Evolutionary conservation across 2,329 filamentous ascomycete species (phyloP), one percentile per base, ranked within the genome.

Genomic region (Pseudonectria buxi): DNA sequence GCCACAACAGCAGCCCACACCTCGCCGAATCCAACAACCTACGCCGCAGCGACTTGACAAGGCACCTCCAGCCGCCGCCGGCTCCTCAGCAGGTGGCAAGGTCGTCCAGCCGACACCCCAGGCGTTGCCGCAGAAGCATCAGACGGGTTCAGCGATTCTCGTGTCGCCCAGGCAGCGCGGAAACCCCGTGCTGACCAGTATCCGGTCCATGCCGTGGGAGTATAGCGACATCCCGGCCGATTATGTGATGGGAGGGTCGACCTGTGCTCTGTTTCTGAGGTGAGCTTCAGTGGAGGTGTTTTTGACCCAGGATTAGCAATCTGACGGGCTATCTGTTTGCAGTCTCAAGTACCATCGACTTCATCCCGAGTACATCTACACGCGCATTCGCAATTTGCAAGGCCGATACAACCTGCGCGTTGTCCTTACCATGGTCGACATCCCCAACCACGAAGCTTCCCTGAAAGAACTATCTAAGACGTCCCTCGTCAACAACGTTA

Each of bases 321-420:
- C 37, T 45, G 13, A 46, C 24, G 2, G 14, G 7, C 1, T 22
- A 13, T n/a, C 30, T n/a, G n/a, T 12, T 26, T 4, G 15, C 37
- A 72, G 86, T 31, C 74, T 98, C 36, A 98, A 96, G 62, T 98
- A 98, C 62, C 92, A 98, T 62, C 86, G 90, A 18, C 73, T 98
- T 34, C 92, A 98, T 56, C 92, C 92, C 1, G 92, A 98, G 63
- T 98, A 98, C 67, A 87, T 98, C 53, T 96, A 96, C 67, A 88
- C 83, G 15, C 83, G 92, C 38, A 94, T 98, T 49, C 82, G 84
- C 34, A 78, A 81, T 32, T 69, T 98, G 4, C 85, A 85, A 33
- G 86, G 85, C 33, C 86, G 85, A 63, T 96, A 94, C 65, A 83
- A 81, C 47, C 73, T 98, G 14, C 85, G 92, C 31, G 73, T 98